Evolutionary conservation across 2,329 filamentous ascomycete genomes (phyloP), one percentile per base, ranked within the genome.

Genomic region (Dactylella cylindrospora): DNA sequence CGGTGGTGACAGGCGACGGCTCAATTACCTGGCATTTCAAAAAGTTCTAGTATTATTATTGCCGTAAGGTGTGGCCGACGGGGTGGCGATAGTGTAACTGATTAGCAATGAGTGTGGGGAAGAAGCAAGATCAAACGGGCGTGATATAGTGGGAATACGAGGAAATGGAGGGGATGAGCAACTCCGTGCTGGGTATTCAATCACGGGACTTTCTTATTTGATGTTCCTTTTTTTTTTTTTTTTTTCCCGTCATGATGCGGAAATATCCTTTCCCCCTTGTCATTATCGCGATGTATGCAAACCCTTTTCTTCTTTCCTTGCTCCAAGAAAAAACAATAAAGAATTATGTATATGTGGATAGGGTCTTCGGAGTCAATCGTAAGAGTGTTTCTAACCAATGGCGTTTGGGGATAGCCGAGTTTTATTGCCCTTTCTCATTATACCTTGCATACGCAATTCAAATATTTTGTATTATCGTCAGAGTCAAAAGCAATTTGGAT

Each of bases 21-120:
- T 62, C 57, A 9, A 52, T 62, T 20, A 52, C 50, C 3, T 62
- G 57, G 49, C 57, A 62, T 36, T 62, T 62, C 23, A 62, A 62
- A n/a, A 49, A 62, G 36, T 62, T 62, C 40, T 45, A 41, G 15
- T 54, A 15, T 29, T 13, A 32, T 40, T n/a, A 25, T 19, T 22
- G 36, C 15, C 23, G 19, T 23, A 9, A 39, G 35, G 10, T 20
- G 19, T 12, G 3, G 17, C 10, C 19, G 3, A 35, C 6, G 19
- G 19, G n/a, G 26, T 12, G 15, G 7, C 7, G 35, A 9, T 40
- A 40, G 17, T 23, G n/a, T 40, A 40, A 12, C 36, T 40, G 33
- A 3, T 33, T 15, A 15, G 17, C 33, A 38, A 38, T 13, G 22
- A 19, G 33, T 15, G 22, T 9, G 5, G 13, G 15, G 5, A 8